Evolutionary conservation across 495 filamentous ascomycete species (phyloP).

Genomic region (Penicillium psychrofluorescens): DNA sequence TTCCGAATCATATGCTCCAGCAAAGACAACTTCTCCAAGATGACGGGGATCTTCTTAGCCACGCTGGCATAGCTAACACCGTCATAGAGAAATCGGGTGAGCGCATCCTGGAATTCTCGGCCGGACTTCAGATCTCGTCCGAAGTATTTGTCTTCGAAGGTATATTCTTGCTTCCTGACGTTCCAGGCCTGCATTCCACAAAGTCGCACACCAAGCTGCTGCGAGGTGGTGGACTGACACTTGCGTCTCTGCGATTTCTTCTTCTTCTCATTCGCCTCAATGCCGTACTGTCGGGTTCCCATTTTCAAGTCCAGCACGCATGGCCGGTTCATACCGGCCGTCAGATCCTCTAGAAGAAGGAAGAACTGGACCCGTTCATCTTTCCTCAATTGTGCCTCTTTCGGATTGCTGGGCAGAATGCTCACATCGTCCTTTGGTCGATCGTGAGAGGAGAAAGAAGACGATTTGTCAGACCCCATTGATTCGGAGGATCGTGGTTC

Average conservation of each 20-base stretch:
- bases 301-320: constrained; percentile 98
- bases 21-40: constrained; percentile 72
- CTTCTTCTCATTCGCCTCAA: constrained; percentile 90
- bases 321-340: constrained; percentile 90
- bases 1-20: constrained; percentile 76
- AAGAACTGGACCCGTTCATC: constrained; percentile 84
- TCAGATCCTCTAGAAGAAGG: constrained; percentile 91
- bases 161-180: constrained; percentile 68
- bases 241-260: constrained; percentile 87
- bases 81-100: constrained; percentile 86
- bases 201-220: constrained; percentile 82
- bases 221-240: constrained; percentile 86
- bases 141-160: constrained; percentile 96
- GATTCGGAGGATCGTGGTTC: background rate
- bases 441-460: background rate
- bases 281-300: constrained; percentile 96
- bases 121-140: constrained; percentile 85
- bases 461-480: background rate
- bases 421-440: constrained; percentile 5
- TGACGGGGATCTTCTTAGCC: constrained; percentile 74
- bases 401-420: constrained; percentile 60
- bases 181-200: constrained; percentile 98
- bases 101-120: constrained; percentile 79
- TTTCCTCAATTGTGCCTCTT: constrained; percentile 64
- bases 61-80: constrained; percentile 75